Evolutionary conservation across 805 yeast genomes (phyloP), one percentile per base, ranked within the genome.

Genomic region (Barnettozyma botsteinii): DNA sequence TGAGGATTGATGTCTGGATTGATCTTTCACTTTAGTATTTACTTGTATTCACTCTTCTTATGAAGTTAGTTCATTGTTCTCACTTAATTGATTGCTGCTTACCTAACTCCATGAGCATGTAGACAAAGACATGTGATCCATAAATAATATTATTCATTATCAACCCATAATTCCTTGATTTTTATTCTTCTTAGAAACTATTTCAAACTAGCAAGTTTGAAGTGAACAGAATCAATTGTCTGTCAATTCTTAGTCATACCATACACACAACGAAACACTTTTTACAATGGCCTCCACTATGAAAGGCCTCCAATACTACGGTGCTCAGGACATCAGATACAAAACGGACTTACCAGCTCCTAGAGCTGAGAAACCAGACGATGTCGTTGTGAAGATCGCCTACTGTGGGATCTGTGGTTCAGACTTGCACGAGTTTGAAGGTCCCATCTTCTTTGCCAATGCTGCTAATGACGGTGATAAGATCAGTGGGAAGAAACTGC

Each of bases 381-480:
- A 72, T 39, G 62, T 72, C 26, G 58, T 69, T n/a, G 45, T 72
- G 19, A 67, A 65, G 32, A 61, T 72, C 15, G 64, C 67, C 12
- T 73, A 59, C 52, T 75, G 81, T 49, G 84, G 84, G 30, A 53
- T 64, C 33, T 77, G 83, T 52, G 83, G 84, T 25, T 64, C 79
- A 0, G 84, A 77, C 54, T 57, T 77, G 15, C 82, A 77, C 47
- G 78, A 80, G 55, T 79, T 65, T 47, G 61, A 67, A 35, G 78
- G 72, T 20, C 85, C 82, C 2, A 82, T 83, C 14, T 74, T 76
- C 40, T 76, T 79, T 46, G 71, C 73, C 58, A 70, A 71, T n/a
- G 64, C 68, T 43, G 66, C 58, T 31, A 65, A 67, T 18, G 60
- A 64, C 44, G 60, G 60, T 31, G 60, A 55, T 28, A 47, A 42